These are phyloP conservation scores for Coniferiporia sulphurascens DNA, from an alignment of 1,284 basidiomycete species.

Conservation along the genomic window DNA sequence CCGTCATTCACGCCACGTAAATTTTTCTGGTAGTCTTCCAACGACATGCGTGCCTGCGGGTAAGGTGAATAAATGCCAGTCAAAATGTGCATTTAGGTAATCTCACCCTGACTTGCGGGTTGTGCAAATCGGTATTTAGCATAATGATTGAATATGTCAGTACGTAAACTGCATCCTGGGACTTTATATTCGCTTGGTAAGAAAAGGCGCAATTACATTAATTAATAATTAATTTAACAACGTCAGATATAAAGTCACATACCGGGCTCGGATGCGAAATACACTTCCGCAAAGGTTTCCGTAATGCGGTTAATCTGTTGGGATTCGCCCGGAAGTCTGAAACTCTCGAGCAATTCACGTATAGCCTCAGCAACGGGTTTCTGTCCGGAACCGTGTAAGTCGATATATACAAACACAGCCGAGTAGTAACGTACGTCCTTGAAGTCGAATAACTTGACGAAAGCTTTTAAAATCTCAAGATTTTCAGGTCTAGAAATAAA, in stretches of 20 bases:
- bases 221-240: not conserved
- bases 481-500: conserved; percentile 91
- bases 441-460: conserved; percentile 90
- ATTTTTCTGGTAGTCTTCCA: conserved; percentile 93
- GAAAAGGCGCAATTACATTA: not conserved
- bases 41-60: conserved; percentile 86
- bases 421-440: conserved; percentile 55
- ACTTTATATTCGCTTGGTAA: conserved; percentile 75
- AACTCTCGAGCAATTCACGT: conserved; percentile 90
- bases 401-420: conserved; percentile 4
- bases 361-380: conserved; percentile 95
- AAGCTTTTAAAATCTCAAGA: conserved; percentile 79
- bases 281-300: conserved; percentile 89
- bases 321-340: conserved; percentile 92
- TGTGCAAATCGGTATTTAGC: conserved; percentile 98
- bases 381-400: conserved; percentile 36
- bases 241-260: conserved; percentile 21
- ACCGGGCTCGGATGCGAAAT: conserved; percentile 84
- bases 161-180: conserved; percentile 92
- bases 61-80: conserved; percentile 15
- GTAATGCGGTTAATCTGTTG: conserved; percentile 95
- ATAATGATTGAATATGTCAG: conserved; percentile 95
- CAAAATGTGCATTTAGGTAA: not conserved
- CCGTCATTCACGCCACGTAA: conserved; percentile 91
- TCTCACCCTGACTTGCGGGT: conserved; percentile 86